Conservation (phyloP, 129 eudicot genomes). For the Escallonia herrerae region DNA sequence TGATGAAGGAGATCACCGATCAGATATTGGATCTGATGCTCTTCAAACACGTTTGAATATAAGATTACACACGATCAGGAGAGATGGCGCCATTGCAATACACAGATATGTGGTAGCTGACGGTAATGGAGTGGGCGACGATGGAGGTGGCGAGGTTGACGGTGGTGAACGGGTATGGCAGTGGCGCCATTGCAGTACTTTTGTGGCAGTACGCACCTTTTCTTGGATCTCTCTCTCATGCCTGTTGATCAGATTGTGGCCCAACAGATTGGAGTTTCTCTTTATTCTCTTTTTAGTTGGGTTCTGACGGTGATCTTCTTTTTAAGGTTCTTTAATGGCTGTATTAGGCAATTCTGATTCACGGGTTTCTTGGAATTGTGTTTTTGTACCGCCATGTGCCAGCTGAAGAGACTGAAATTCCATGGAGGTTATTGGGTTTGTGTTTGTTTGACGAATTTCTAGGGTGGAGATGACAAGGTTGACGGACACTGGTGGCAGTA, state of each 20-base stretch:
- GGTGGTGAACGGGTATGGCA: too few species aligned
- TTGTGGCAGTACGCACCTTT: constrained; percentile 1
- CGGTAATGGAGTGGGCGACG: too few species aligned
- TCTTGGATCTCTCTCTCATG: constrained; percentile 30
- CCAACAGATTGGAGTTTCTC: constrained; percentile 30
- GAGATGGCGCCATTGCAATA: too few species aligned
- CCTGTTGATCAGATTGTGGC: constrained; percentile 37
- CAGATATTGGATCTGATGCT: too few species aligned
- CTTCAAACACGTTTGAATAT: too few species aligned
- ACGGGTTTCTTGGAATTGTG: neutral
- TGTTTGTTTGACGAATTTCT: constrained; percentile 12
- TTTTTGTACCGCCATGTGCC: constrained; percentile 11
- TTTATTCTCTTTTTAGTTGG: neutral
- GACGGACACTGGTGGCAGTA: too few species aligned
- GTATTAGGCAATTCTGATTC: neutral
- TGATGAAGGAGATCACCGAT: too few species aligned
- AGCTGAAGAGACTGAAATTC: constrained; percentile 19
- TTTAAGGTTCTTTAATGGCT: constrained; percentile 12
- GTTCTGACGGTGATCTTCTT: constrained; percentile 18
- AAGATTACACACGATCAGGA: too few species aligned
- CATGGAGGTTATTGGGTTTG: constrained; percentile 16
- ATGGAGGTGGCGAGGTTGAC: too few species aligned
- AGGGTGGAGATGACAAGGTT: neutral
- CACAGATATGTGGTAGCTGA: too few species aligned
- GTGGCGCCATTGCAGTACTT: too few species aligned